Conservation (phyloP, 2,329 filamentous ascomycete genomes). For the Trichoderma gracile region DNA sequence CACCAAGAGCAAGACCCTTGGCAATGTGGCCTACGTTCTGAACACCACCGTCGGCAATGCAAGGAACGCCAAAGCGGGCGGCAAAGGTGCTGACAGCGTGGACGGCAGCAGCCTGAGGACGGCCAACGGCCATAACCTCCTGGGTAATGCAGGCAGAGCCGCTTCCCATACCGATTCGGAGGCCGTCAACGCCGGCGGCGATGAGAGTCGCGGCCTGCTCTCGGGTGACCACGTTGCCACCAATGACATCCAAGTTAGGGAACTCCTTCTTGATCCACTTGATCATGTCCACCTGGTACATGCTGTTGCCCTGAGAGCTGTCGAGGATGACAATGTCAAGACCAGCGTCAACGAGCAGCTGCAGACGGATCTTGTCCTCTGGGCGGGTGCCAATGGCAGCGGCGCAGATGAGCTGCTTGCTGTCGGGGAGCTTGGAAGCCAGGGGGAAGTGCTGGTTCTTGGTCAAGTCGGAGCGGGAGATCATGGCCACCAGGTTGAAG, state of each 20-base stretch:
- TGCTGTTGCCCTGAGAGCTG: constrained; percentile 95
- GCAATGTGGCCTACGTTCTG: constrained; percentile 99
- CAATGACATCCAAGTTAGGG: constrained; percentile 89
- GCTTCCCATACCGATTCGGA: constrained; percentile 98
- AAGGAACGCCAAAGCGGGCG: constrained; percentile 90
- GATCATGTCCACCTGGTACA: constrained; percentile 99
- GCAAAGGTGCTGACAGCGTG: constrained; percentile 89
- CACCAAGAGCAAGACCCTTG: constrained; percentile 93
- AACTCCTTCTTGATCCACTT: constrained; percentile 89
- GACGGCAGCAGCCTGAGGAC: constrained; percentile 91
- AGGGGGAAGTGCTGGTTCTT: constrained; percentile 98
- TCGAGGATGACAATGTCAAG: constrained; percentile 94
- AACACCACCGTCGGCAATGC: constrained; percentile 95
- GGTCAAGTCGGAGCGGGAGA: constrained; percentile 92
- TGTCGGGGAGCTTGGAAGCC: constrained; percentile 92
- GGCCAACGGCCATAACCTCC: constrained; percentile 98
- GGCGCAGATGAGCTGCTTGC: constrained; percentile 95
- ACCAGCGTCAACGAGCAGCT: constrained; percentile 89
- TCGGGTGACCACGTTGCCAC: constrained; percentile 95
- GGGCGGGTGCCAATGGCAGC: constrained; percentile 94
- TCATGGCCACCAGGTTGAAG: constrained; percentile 86
- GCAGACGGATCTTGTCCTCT: constrained; percentile 83
- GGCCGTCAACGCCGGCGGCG: constrained; percentile 89
- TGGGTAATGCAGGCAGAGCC: constrained; percentile 98
- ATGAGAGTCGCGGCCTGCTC: constrained; percentile 94